Percentiles rank a stretch among this genome's conserved stretches.
These are phyloP conservation scores for Manihot esculenta DNA, from an alignment of 441 rosid genomes.

Conservation along the genomic window DNA sequence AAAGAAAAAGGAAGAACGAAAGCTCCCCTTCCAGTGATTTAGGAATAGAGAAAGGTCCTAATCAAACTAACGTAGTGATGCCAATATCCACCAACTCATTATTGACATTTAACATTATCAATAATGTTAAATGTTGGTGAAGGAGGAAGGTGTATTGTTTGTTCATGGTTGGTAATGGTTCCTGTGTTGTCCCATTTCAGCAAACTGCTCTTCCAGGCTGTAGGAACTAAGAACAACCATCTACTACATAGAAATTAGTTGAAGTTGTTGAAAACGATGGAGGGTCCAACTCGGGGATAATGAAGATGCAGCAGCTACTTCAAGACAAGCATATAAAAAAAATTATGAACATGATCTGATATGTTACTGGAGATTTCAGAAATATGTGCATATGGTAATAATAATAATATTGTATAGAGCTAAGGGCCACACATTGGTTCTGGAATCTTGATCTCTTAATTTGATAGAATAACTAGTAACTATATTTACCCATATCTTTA, in stretches of 20 bases:
- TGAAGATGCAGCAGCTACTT: constrained; percentile 8
- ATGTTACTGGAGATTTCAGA: constrained; percentile 5
- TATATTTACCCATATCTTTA: constrained; percentile 9
- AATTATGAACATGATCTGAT: background rate
- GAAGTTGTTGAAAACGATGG: background rate
- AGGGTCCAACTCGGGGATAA: constrained; percentile 10
- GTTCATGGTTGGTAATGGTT: constrained; percentile 31
- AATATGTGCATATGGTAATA: background rate
- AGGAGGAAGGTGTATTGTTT: constrained; percentile 20
- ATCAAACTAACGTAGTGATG: constrained; percentile 19
- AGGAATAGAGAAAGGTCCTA: constrained; percentile 22
- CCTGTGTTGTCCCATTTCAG: constrained; percentile 13
- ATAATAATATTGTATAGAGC: background rate
- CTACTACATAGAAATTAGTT: background rate
- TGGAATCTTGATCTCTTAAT: background rate
- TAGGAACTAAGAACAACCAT: constrained; percentile 10
- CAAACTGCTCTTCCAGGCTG: constrained; percentile 31
- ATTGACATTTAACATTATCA: too few relatives aligned
- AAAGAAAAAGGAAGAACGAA: too few relatives aligned
- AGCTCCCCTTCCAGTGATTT: constrained; percentile 21
- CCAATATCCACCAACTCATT: constrained; percentile 30
- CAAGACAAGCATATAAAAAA: background rate
- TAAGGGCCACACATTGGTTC: background rate
- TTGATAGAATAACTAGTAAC: constrained; percentile 3
- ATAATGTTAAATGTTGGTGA: constrained; percentile 19